Conservation (phyloP, 148 eudicot species). For the Arbutus unedo region DNA sequence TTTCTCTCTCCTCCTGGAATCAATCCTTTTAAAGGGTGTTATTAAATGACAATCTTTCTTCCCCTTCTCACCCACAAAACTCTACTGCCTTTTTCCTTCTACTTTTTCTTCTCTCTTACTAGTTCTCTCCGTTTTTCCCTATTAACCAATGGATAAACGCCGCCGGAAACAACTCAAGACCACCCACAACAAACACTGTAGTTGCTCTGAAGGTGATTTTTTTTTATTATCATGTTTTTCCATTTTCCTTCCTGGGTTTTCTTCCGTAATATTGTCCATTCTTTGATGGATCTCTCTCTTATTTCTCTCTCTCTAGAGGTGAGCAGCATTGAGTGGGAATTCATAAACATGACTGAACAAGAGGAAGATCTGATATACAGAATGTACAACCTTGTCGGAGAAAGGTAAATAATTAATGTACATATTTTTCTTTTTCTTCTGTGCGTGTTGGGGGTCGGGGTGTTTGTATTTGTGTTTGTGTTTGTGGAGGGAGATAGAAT, state of each 20-base stretch:
- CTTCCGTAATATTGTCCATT: neutral
- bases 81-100: neutral
- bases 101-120: neutral
- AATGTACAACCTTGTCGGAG: constrained; percentile 49
- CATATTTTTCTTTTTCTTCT: too few species aligned
- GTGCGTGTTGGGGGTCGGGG: too few species aligned
- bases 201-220: constrained; percentile 17
- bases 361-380: constrained; percentile 41
- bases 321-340: constrained; percentile 39
- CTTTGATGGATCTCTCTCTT: neutral
- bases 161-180: constrained; percentile 18
- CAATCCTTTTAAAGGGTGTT: neutral
- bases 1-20: neutral
- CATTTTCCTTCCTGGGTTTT: neutral
- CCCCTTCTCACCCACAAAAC: neutral
- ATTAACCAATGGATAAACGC: constrained; percentile 12
- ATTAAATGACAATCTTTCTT: neutral
- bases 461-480: too few species aligned
- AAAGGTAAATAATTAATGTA: constrained; percentile 27
- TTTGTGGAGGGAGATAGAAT: too few species aligned
- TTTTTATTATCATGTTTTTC: neutral
- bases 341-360: constrained; percentile 37
- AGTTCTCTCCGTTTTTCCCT: neutral
- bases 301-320: constrained; percentile 21
- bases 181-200: neutral